Evolutionary conservation across 2,329 filamentous ascomycete species (phyloP).

Genomic region (Chrysoporthe austroafricana): DNA sequence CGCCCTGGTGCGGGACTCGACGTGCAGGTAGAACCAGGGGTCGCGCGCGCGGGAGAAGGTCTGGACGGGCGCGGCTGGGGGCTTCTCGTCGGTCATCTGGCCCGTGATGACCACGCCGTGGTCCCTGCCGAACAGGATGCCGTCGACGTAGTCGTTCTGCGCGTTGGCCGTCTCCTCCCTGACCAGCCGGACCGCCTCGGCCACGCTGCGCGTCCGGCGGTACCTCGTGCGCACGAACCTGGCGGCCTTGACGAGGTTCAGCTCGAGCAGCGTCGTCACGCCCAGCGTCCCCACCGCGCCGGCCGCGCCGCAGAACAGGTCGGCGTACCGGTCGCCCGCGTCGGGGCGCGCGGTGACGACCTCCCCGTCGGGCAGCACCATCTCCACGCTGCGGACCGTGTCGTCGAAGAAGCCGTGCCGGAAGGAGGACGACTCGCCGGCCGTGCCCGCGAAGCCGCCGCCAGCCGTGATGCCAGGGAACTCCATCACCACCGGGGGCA

Average conservation of each 20-base stretch:
- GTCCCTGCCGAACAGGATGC: conserved; percentile 65
- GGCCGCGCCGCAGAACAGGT: conserved; percentile 66
- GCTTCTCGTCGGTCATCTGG: conserved; percentile 58
- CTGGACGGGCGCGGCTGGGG: conserved; percentile 47
- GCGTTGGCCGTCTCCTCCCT: conserved; percentile 48
- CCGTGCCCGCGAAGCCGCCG: conserved; percentile 71
- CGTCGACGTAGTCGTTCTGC: conserved; percentile 72
- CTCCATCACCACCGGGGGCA: conserved; percentile 76
- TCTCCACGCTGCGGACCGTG: conserved; percentile 66
- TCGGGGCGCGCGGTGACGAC: conserved; percentile 54
- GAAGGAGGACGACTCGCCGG: conserved; percentile 73
- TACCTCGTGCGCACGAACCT: conserved; percentile 67
- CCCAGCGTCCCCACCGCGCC: conserved; percentile 72
- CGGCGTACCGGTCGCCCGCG: conserved; percentile 29
- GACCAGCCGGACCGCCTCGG: conserved; percentile 53
- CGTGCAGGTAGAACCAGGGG: conserved; percentile 80
- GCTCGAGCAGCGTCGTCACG: conserved; percentile 67
- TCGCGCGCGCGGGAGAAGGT: conserved; percentile 63
- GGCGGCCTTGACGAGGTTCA: conserved; percentile 64
- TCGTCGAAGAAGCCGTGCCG: conserved; percentile 73
- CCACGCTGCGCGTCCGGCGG: conserved; percentile 53
- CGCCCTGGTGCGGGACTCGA: conserved; percentile 46
- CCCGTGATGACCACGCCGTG: conserved; percentile 72
- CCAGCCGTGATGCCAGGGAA: conserved; percentile 77
- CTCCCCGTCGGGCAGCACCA: conserved; percentile 70